Percentiles rank a stretch among this genome's conserved stretches.
Conservation (phyloP, 768 basidiomycete species). For the Russula griseocarnosa region DNA sequence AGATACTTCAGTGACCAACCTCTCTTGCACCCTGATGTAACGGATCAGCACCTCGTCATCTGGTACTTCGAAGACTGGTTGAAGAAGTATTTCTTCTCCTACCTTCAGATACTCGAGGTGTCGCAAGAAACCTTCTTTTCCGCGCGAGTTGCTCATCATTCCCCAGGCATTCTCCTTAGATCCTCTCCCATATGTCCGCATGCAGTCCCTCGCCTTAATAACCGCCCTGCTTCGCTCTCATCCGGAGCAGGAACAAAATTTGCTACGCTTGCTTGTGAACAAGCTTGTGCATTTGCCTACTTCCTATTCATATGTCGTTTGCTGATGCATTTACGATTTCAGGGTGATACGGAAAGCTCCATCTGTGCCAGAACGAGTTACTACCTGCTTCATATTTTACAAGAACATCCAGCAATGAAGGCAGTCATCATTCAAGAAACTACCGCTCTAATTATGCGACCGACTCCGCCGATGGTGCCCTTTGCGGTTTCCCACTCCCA, state of each 20-base stretch:
- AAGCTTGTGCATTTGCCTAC: conserved; percentile 62
- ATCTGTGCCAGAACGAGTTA: conserved; percentile 85
- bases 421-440: conserved; percentile 83
- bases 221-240: conserved; percentile 79
- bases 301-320: not conserved
- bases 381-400: conserved; percentile 83
- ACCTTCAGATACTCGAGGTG: conserved; percentile 89
- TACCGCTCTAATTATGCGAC: conserved; percentile 69
- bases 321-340: conserved; percentile 7
- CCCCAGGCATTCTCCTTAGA: conserved; percentile 73
- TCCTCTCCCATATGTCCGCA: conserved; percentile 31
- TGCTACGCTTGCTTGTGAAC: conserved; percentile 87
- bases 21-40: conserved; percentile 54
- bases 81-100: conserved; percentile 92
- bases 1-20: conserved; percentile 94
- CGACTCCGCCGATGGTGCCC: conserved; percentile 40
- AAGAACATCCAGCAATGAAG: conserved; percentile 93
- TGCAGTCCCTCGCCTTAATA: conserved; percentile 45
- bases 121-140: conserved; percentile 22
- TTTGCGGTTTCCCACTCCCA: conserved; percentile 15
- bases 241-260: conserved; percentile 97
- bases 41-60: conserved; percentile 67
- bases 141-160: not conserved
- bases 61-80: conserved; percentile 98
- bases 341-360: conserved; percentile 88